Evolutionary conservation across 805 yeast genomes (phyloP).

Genomic region (Suhomyces faveliae): DNA sequence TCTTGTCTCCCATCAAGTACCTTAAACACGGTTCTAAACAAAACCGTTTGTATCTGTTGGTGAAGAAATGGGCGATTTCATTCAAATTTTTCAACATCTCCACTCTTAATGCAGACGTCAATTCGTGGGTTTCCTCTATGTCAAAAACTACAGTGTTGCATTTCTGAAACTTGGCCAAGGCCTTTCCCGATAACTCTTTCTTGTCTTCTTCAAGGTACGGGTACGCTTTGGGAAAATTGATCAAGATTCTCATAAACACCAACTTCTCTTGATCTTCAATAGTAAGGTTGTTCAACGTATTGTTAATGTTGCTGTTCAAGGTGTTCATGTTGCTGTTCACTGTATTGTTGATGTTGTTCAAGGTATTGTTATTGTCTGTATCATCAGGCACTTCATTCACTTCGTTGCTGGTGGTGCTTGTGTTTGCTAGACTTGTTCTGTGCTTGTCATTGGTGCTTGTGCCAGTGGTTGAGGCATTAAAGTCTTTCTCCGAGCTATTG

Average conservation of each 20-base stretch:
- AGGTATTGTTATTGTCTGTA: background rate
- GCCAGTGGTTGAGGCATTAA: background rate
- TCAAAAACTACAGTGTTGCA: conserved; percentile 41
- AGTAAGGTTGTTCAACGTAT: background rate
- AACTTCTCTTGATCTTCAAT: conserved; percentile 46
- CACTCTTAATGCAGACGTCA: conserved; percentile 46
- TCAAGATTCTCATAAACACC: conserved; percentile 65
- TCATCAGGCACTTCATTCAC: conserved; percentile 2
- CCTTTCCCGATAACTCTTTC: conserved; percentile 12
- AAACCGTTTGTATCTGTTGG: conserved; percentile 53
- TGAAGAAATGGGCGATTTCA: conserved; percentile 55
- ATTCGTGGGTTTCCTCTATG: conserved; percentile 78
- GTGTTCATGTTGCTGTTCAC: background rate
- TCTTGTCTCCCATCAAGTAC: conserved; percentile 75
- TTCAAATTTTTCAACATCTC: conserved; percentile 52
- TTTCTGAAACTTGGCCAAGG: conserved; percentile 18
- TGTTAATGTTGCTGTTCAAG: background rate
- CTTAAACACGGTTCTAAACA: conserved; percentile 82
- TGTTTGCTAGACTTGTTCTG: background rate
- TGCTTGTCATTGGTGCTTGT: conserved; percentile 1
- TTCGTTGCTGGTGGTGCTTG: background rate
- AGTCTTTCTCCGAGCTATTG: background rate
- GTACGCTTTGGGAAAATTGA: conserved; percentile 70
- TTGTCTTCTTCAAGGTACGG: conserved; percentile 57
- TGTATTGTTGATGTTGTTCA: background rate